Evolutionary conservation across 1,284 basidiomycete genomes (phyloP).

Genomic region (Filobasidium uniguttulatum): DNA sequence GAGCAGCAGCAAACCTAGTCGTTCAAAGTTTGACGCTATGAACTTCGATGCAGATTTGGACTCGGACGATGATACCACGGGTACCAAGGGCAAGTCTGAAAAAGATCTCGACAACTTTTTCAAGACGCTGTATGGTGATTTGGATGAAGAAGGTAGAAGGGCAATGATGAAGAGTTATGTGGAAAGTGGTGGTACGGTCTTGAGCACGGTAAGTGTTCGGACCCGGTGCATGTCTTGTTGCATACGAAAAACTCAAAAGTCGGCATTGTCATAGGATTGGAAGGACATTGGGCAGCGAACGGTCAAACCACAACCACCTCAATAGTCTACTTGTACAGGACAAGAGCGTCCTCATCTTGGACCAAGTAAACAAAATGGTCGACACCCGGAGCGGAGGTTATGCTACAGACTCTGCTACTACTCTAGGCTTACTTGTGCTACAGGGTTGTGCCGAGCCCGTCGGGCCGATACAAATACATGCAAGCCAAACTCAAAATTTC

Average conservation of each 20-base stretch:
- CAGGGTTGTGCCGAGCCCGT: no score
- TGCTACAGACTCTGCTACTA: no score
- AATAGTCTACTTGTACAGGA: no score
- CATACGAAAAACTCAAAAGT: not conserved
- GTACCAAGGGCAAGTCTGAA: not conserved
- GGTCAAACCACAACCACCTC: not conserved
- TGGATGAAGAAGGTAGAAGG: slow-evolving; percentile 71
- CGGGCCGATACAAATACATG: no score
- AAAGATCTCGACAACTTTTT: slow-evolving; percentile 30
- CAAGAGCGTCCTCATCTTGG: no score
- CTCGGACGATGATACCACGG: not conserved
- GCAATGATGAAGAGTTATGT: slow-evolving; percentile 95
- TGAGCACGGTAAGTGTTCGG: slow-evolving; percentile 52
- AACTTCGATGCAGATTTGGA: not conserved
- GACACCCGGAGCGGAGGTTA: no score
- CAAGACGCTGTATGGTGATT: slow-evolving; percentile 55
- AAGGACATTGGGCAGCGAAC: not conserved
- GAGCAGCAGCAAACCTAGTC: not conserved
- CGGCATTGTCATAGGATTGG: not conserved
- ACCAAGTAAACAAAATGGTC: no score
- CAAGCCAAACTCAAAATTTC: no score
- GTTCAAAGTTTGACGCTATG: not conserved
- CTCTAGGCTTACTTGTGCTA: no score
- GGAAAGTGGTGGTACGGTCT: slow-evolving; percentile 78
- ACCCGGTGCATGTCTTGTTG: not conserved